phyloP scores from a whole-genome alignment of 2,329 filamentous ascomycete species.

The Trichoderma asperellum region DNA sequence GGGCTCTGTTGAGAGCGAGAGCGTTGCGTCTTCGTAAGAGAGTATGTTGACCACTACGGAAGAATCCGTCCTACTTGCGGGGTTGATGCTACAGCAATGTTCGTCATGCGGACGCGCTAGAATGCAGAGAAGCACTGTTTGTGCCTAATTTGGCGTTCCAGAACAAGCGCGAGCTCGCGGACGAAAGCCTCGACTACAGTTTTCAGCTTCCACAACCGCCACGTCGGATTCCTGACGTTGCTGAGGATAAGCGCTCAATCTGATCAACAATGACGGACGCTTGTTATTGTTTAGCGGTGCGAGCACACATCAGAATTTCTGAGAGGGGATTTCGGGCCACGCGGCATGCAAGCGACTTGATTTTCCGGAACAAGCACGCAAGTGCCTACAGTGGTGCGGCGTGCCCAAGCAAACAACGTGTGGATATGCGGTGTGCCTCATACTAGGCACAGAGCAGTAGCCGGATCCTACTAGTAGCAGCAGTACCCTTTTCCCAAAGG shows the following conservation, averaged over 20 bases:
- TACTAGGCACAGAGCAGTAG: constrained; percentile 9
- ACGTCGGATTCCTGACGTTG: background rate
- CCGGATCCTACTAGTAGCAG: background rate
- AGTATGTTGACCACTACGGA: background rate
- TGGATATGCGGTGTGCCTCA: constrained; percentile 22
- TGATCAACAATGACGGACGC: background rate
- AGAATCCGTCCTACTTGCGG: constrained; percentile 23
- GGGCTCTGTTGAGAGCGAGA: background rate
- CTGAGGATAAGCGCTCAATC: background rate
- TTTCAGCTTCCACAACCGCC: background rate
- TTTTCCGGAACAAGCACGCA: constrained; percentile 10
- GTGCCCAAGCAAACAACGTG: constrained; percentile 4
- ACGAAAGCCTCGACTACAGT: constrained; percentile 6
- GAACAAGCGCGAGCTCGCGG: constrained; percentile 5
- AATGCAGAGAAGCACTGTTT: background rate
- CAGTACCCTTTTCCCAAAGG: background rate
- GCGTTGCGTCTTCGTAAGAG: background rate
- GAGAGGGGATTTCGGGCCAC: constrained; percentile 14
- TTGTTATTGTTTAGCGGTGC: background rate
- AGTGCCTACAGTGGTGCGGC: background rate
- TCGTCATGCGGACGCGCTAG: constrained; percentile 19
- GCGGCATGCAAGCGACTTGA: constrained; percentile 26
- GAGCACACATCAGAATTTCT: constrained; percentile 5
- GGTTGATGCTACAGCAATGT: constrained; percentile 10
- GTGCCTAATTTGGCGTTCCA: constrained; percentile 1